A percentile compares a stretch with the other conserved stretches of the same genome.
Conservation (phyloP, 257 asterid species). For the Eustoma russellianum region DNA sequence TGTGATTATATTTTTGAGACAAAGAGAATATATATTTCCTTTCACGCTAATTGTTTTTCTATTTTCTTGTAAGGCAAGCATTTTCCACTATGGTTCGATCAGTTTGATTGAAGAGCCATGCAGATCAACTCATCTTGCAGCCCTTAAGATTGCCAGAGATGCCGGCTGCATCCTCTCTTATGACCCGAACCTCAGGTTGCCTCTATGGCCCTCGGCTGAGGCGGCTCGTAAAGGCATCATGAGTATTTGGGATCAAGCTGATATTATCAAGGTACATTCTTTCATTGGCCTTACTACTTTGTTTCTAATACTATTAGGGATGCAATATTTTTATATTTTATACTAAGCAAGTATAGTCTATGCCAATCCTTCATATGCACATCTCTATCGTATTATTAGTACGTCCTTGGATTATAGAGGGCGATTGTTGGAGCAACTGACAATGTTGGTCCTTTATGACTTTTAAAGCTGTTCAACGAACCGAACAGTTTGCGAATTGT, state of each 20-base stretch:
- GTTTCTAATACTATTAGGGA: neutral
- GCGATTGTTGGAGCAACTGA: no score
- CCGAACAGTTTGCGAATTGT: no score
- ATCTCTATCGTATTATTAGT: neutral
- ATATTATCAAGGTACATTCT: conserved; percentile 21
- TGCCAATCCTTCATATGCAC: no score
- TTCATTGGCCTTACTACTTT: neutral
- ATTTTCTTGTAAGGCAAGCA: conserved; percentile 7
- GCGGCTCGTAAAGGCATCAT: conserved; percentile 24
- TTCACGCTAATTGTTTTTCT: neutral
- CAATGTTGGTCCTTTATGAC: no score
- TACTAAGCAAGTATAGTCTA: no score
- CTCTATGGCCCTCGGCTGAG: conserved; percentile 33
- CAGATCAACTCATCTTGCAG: conserved; percentile 21
- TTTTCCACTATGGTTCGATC: conserved; percentile 22
- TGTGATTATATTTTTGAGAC: no score
- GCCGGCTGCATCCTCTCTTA: conserved; percentile 22
- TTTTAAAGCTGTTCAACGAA: no score
- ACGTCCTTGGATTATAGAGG: no score
- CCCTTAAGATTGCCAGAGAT: conserved; percentile 17
- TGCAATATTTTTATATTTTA: neutral
- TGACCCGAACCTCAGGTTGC: conserved; percentile 32
- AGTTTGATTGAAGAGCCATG: conserved; percentile 29
- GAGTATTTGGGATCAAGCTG: conserved; percentile 40
- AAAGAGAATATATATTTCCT: no score